These are phyloP conservation scores for Entoloma clypeatum DNA, from an alignment of 1,284 basidiomycete genomes.

Conservation along the genomic window DNA sequence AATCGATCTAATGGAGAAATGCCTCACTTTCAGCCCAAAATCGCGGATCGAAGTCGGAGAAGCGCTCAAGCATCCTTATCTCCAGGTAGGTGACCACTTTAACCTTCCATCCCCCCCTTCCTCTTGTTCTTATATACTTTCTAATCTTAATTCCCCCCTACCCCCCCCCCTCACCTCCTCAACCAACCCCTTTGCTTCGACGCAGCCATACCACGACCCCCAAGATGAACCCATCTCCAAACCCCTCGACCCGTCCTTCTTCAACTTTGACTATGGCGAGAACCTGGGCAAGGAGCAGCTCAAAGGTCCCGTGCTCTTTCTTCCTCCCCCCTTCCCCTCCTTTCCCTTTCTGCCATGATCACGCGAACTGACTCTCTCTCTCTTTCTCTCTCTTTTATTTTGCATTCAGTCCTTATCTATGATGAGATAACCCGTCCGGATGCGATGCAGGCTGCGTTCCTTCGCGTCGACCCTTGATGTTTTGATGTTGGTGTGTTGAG, in stretches of 20 bases:
- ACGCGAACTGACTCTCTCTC: conserved; percentile 1
- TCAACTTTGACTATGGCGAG: conserved; percentile 81
- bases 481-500: too few species aligned
- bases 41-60: conserved; percentile 88
- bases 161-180: neutral
- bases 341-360: conserved; percentile 4
- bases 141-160: neutral
- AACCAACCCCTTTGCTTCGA: conserved; percentile 3
- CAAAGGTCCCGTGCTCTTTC: conserved; percentile 41
- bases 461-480: too few species aligned
- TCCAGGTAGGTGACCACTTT: conserved; percentile 52
- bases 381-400: neutral
- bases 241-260: conserved; percentile 82
- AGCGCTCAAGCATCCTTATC: conserved; percentile 89
- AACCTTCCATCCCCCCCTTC: conserved; percentile 17
- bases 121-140: conserved; percentile 7
- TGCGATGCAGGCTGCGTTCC: conserved; percentile 9
- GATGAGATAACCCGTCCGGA: conserved; percentile 40
- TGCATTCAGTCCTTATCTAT: conserved; percentile 42
- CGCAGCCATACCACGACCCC: conserved; percentile 83
- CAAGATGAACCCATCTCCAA: conserved; percentile 82
- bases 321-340: conserved; percentile 4
- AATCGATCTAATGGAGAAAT: conserved; percentile 86
- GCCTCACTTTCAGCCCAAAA: conserved; percentile 89
- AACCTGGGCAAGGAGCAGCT: conserved; percentile 65